Percentiles rank a stretch among this genome's conserved stretches.
These are phyloP conservation scores for Boletus sp. DNA, from an alignment of 768 basidiomycete genomes.

Conservation along the genomic window DNA sequence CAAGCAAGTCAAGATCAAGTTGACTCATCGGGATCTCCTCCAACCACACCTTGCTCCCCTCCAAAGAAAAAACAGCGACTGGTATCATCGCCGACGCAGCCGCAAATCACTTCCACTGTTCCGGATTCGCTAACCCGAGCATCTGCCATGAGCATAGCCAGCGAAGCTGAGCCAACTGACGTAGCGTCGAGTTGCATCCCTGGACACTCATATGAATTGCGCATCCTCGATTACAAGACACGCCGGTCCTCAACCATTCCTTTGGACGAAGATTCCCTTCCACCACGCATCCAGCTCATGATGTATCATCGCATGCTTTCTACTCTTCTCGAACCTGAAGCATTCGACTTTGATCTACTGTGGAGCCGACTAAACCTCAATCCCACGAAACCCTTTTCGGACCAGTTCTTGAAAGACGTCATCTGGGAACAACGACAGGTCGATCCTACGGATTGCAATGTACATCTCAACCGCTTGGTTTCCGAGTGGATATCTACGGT, in stretches of 20 bases:
- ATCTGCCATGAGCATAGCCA: background rate
- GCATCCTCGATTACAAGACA: constrained; percentile 71
- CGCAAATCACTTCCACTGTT: constrained; percentile 2
- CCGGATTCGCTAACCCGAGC: background rate
- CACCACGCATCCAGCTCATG: constrained; percentile 73
- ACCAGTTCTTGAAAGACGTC: constrained; percentile 41
- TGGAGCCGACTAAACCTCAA: constrained; percentile 51
- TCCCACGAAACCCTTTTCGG: constrained; percentile 46
- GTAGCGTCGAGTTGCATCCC: background rate
- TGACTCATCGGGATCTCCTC: constrained; percentile 10
- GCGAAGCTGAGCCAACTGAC: background rate
- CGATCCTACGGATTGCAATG: constrained; percentile 15
- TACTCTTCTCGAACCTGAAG: constrained; percentile 42
- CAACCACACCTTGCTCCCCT: constrained; percentile 22
- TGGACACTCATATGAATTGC: constrained; percentile 33
- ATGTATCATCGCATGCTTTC: constrained; percentile 68
- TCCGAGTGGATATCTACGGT: constrained; percentile 32
- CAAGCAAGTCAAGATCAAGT: background rate
- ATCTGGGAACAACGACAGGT: constrained; percentile 15
- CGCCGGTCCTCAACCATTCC: constrained; percentile 52
- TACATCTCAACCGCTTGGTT: constrained; percentile 34
- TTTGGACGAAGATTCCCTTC: constrained; percentile 51
- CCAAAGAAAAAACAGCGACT: constrained; percentile 29
- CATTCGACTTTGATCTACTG: constrained; percentile 51
- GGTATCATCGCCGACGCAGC: constrained; percentile 18